Evolutionary conservation across 306 rosid species (phyloP).

Genomic region (Cicer pinnatifidum): DNA sequence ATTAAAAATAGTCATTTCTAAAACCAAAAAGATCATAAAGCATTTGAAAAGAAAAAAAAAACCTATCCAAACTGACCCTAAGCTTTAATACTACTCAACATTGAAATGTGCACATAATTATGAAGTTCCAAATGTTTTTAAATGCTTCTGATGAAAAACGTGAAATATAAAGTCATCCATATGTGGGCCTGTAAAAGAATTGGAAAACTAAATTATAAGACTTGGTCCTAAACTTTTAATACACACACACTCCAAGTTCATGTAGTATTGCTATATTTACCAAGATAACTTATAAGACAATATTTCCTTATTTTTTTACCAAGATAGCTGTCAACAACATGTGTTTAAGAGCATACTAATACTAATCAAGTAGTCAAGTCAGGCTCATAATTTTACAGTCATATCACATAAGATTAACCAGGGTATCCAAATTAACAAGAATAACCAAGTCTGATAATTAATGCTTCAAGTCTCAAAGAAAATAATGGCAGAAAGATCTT

Average conservation of each 20-base stretch:
- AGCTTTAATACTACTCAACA: slow-evolving; percentile 1
- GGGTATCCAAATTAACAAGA: slow-evolving; percentile 19
- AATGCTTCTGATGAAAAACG: slow-evolving; percentile 22
- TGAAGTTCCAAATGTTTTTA: slow-evolving; percentile 22
- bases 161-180: slow-evolving; percentile 3
- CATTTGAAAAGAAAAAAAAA: background rate
- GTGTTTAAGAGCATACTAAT: too few species aligned
- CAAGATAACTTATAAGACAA: too few species aligned
- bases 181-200: slow-evolving; percentile 19
- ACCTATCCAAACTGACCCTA: background rate
- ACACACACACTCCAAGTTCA: slow-evolving; percentile 8
- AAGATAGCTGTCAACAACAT: too few species aligned
- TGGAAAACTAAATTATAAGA: slow-evolving; percentile 26
- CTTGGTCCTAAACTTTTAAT: slow-evolving; percentile 1
- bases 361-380: slow-evolving; percentile 23
- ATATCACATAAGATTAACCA: slow-evolving; percentile 13
- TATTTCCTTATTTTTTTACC: too few species aligned
- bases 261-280: background rate
- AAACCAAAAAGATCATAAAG: slow-evolving; percentile 15
- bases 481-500: slow-evolving; percentile 18
- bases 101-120: slow-evolving; percentile 17
- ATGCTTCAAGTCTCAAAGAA: slow-evolving; percentile 4
- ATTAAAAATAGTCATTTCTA: slow-evolving; percentile 8
- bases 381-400: slow-evolving; percentile 33
- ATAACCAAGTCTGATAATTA: background rate